Evolutionary conservation across 352 stramenopile genomes (phyloP).

Genomic region (Pythium chondricola): DNA sequence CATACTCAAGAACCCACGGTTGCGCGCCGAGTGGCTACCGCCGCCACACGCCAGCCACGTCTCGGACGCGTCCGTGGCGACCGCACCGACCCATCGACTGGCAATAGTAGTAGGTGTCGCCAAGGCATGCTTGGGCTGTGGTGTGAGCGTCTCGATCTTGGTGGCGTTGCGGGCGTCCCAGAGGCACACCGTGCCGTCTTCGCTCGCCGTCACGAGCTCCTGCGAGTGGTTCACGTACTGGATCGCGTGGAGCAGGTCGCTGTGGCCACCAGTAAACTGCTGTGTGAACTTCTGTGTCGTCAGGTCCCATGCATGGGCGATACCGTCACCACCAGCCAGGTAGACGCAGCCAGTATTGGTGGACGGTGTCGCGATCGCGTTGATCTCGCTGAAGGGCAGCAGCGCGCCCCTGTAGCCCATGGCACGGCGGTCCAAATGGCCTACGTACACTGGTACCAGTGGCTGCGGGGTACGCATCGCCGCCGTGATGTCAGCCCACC

Average conservation of each 20-base stretch:
- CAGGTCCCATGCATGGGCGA: conserved; percentile 61
- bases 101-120: not conserved
- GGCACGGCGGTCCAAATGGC: conserved; percentile 42
- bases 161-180: conserved; percentile 56
- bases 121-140: conserved; percentile 23
- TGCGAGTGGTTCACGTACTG: conserved; percentile 59
- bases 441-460: conserved; percentile 38
- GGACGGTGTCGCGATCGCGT: conserved; percentile 40
- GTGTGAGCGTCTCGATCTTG: conserved; percentile 50
- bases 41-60: conserved; percentile 64
- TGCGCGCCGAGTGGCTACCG: conserved; percentile 29
- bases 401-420: conserved; percentile 56
- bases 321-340: conserved; percentile 51
- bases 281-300: conserved; percentile 41
- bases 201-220: conserved; percentile 62
- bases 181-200: conserved; percentile 67
- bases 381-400: conserved; percentile 57
- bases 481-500: conserved; percentile 55
- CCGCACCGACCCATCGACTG: conserved; percentile 44
- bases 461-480: conserved; percentile 20
- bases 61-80: conserved; percentile 64
- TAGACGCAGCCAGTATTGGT: conserved; percentile 29
- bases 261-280: conserved; percentile 40
- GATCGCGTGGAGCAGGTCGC: conserved; percentile 61
- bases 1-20: conserved; percentile 57